Evolutionary conservation across 1,284 basidiomycete species (phyloP).

Genomic region (Sphagnurus paluster): DNA sequence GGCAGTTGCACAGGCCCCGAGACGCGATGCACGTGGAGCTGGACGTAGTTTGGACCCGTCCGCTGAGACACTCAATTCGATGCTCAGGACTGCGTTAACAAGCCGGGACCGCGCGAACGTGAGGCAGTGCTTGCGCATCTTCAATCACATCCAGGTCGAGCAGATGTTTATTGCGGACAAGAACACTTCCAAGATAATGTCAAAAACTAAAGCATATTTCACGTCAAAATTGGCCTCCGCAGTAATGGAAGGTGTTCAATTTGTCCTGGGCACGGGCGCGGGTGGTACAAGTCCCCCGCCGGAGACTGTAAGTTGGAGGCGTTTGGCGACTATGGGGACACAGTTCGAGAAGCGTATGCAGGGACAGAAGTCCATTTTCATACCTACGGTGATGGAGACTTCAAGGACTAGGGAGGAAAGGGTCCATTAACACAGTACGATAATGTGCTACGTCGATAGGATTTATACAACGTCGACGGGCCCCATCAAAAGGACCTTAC

Average conservation of each 20-base stretch:
- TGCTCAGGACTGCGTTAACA: slow-evolving; percentile 54
- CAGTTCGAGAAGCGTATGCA: slow-evolving; percentile 5
- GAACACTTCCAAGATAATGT: slow-evolving; percentile 18
- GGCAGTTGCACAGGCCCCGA: slow-evolving; percentile 32
- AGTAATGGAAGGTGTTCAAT: slow-evolving; percentile 33
- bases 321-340: slow-evolving; percentile 14
- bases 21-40: slow-evolving; percentile 37
- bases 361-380: slow-evolving; percentile 14
- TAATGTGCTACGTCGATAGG: slow-evolving; percentile 13
- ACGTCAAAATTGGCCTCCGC: slow-evolving; percentile 37
- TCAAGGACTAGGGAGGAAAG: slow-evolving; percentile 5
- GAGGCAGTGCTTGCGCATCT: slow-evolving; percentile 59
- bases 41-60: slow-evolving; percentile 46
- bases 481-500: slow-evolving; percentile 14
- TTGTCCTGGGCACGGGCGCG: slow-evolving; percentile 22
- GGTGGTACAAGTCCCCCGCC: slow-evolving; percentile 6
- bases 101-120: slow-evolving; percentile 47
- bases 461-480: slow-evolving; percentile 7
- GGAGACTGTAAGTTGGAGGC: slow-evolving; percentile 19
- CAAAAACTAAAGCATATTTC: slow-evolving; percentile 34
- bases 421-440: slow-evolving; percentile 10
- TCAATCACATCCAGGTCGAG: slow-evolving; percentile 42
- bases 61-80: slow-evolving; percentile 47
- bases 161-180: slow-evolving; percentile 17
- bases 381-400: slow-evolving; percentile 14